A percentile compares a stretch with the other conserved stretches of the same genome.
Conservation (phyloP, 169 alveolate genomes). For the Plasmodium falciparum region DNA sequence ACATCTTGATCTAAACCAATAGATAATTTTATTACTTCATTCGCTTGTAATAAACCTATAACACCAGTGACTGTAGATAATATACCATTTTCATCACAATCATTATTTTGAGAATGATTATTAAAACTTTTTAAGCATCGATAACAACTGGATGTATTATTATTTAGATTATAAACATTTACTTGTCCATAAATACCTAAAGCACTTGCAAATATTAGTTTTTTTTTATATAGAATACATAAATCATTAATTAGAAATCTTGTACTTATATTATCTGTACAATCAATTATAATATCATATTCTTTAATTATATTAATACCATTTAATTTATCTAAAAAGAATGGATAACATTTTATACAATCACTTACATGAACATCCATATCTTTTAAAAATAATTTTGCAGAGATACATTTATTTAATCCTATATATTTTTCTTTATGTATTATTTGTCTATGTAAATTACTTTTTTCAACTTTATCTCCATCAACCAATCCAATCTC, state of each 20-base stretch:
- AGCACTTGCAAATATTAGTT: constrained; percentile 82
- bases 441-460: constrained; percentile 89
- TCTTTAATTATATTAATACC: constrained; percentile 78
- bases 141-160: constrained; percentile 78
- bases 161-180: constrained; percentile 77
- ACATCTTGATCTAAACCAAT: constrained; percentile 73
- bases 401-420: constrained; percentile 87
- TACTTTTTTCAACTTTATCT: constrained; percentile 86
- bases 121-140: constrained; percentile 80
- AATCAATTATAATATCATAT: constrained; percentile 84
- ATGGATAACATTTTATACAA: constrained; percentile 77
- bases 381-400: constrained; percentile 76
- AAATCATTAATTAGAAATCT: constrained; percentile 84
- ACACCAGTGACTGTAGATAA: constrained; percentile 85
- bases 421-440: constrained; percentile 85
- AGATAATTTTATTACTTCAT: constrained; percentile 82
- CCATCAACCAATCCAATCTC: constrained; percentile 90
- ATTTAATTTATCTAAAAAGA: constrained; percentile 77
- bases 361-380: constrained; percentile 75
- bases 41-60: constrained; percentile 84
- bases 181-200: constrained; percentile 85
- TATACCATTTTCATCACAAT: constrained; percentile 84
- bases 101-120: constrained; percentile 56
- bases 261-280: constrained; percentile 83
- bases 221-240: constrained; percentile 81